Evolutionary conservation across 345 rosid species (phyloP).

Genomic region (Rhodamnia argentea): DNA sequence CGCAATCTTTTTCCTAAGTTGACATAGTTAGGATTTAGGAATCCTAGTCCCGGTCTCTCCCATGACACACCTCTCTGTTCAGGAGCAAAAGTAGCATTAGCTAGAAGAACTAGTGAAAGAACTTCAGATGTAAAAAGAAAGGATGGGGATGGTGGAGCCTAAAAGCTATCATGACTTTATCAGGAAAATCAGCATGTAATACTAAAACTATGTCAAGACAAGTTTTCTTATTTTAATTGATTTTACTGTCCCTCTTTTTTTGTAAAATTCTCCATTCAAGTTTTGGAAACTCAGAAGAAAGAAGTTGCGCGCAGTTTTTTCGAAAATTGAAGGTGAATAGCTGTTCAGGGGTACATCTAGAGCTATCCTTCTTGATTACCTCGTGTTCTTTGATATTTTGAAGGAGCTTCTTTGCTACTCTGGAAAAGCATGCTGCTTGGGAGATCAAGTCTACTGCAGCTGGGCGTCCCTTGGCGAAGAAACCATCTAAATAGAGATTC

Average conservation of each 20-base stretch:
- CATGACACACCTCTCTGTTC: slow-evolving; percentile 39
- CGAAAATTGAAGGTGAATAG: neutral
- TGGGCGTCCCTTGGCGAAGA: slow-evolving; percentile 33
- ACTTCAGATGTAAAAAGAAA: neutral
- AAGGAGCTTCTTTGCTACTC: slow-evolving; percentile 30
- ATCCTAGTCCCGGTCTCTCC: slow-evolving; percentile 49
- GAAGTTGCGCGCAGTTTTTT: neutral
- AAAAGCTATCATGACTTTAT: neutral
- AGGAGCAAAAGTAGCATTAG: neutral
- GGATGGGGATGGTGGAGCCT: neutral
- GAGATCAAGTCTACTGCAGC: slow-evolving; percentile 32
- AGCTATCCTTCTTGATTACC: slow-evolving; percentile 16
- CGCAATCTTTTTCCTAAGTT: slow-evolving; percentile 20
- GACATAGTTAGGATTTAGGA: slow-evolving; percentile 10
- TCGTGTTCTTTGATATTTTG: slow-evolving; percentile 23
- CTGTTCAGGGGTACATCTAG: neutral
- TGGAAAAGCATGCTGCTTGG: slow-evolving; percentile 22
- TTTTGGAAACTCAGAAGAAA: neutral
- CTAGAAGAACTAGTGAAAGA: neutral
- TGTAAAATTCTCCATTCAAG: neutral
- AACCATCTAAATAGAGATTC: slow-evolving; percentile 38
- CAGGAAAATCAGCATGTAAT: neutral
- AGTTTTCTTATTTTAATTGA: neutral
- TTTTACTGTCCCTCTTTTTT: neutral
- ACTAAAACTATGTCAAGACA: neutral